phyloP scores from a whole-genome alignment of 306 rosid species.

The Prunus mongolica region DNA sequence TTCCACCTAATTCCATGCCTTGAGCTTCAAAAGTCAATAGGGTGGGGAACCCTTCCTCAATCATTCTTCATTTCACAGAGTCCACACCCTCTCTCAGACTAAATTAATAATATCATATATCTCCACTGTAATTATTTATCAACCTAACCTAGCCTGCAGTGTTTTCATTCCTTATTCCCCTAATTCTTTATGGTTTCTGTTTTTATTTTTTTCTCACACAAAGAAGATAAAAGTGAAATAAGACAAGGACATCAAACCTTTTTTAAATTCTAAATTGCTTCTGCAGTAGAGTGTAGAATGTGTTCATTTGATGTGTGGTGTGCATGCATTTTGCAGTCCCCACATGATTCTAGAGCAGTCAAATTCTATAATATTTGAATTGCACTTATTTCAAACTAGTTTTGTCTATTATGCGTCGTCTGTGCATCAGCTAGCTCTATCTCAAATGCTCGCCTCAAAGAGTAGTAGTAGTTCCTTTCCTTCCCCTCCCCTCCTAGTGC shows the following conservation, averaged over 20 bases:
- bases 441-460: not conserved
- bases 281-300: too few relatives aligned
- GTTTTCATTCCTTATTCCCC: slow-evolving; percentile 12
- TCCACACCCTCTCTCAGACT: not conserved
- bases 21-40: slow-evolving; percentile 51
- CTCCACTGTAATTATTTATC: not conserved
- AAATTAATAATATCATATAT: not conserved
- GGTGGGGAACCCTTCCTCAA: slow-evolving; percentile 34
- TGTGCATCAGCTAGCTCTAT: not conserved
- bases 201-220: not conserved
- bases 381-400: too few relatives aligned
- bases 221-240: not conserved
- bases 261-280: not conserved
- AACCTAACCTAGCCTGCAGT: not conserved
- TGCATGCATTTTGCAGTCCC: too few relatives aligned
- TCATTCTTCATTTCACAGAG: slow-evolving; percentile 39
- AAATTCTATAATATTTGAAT: too few relatives aligned
- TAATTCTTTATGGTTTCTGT: not conserved
- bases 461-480: not conserved
- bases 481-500: not conserved
- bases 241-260: not conserved
- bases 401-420: too few relatives aligned
- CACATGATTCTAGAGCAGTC: too few relatives aligned
- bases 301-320: too few relatives aligned
- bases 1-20: slow-evolving; percentile 34